Conservation (phyloP, 148 eudicot species). For the Persicaria tinctoria region DNA sequence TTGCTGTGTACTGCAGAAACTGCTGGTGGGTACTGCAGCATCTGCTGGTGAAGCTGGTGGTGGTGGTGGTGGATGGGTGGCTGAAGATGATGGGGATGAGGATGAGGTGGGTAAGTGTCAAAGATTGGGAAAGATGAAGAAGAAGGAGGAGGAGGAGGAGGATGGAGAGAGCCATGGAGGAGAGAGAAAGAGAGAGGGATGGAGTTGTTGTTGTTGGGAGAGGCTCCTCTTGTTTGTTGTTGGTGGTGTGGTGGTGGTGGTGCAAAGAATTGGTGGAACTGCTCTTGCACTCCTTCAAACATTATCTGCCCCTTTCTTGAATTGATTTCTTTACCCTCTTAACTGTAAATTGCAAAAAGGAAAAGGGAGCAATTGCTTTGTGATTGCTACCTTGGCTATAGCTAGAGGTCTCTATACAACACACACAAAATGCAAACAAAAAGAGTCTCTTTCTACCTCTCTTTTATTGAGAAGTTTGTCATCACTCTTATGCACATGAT, state of each 20-base stretch:
- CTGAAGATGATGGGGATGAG: conserved; percentile 12
- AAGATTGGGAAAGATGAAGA: conserved; percentile 10
- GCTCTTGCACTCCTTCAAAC: conserved; percentile 79
- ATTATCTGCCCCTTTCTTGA: conserved; percentile 20
- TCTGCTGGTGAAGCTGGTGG: background rate
- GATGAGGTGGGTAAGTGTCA: background rate
- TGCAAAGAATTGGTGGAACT: conserved; percentile 65
- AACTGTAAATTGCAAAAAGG: background rate
- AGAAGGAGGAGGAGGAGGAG: background rate
- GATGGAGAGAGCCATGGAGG: background rate
- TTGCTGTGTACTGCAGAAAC: background rate
- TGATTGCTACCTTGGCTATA: background rate
- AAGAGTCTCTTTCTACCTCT: background rate
- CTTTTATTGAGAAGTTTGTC: conserved; percentile 3
- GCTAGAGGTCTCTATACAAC: background rate
- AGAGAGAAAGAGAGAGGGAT: conserved; percentile 4
- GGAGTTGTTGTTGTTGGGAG: background rate
- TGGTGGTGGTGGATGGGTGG: conserved; percentile 13
- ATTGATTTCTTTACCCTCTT: background rate
- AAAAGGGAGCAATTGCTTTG: background rate
- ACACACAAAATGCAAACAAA: conserved; percentile 6
- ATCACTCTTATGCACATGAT: conserved; percentile 7
- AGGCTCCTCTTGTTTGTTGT: background rate
- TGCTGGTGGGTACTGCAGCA: background rate
- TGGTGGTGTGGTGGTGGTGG: conserved; percentile 19